Evolutionary conservation across 1,284 basidiomycete species (phyloP), one percentile per base, ranked within the genome.

Genomic region (Puccinia triticina): DNA sequence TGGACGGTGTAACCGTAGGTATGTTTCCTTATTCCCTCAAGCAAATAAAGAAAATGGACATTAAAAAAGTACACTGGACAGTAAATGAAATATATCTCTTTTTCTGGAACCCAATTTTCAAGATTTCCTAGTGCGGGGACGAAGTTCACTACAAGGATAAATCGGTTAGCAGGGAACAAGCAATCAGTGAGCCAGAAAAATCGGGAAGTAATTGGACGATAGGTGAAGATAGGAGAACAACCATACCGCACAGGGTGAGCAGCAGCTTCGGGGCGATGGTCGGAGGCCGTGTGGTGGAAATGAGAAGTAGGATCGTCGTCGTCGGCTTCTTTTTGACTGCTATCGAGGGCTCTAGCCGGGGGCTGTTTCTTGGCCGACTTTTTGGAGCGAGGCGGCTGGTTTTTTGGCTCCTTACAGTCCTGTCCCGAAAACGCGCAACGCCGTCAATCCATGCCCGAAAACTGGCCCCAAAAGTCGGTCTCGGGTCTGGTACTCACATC

Each of bases 221-320:
- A 57, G n/a, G n/a, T n/a, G 1, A 37, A 55, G 29, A 59, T 4
- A 55, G 29, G 14, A 43, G 29, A 75, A 46, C 1, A 43, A 59
- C 8, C 73, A 23, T 75, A 75, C 73, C 73, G 73, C 4, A 23
- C 55, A 40, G 48, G 46, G 23, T 73, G 50, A n/a, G 43, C 2
- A 14, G 69, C 46, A 32, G 34, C 29, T 53, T 34, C 29, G 2
- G 71, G 71, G 18, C 48, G 71, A 53, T 48, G 71, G 55, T 53
- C 71, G 29, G 53, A 53, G 23, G 71, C 34, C 55, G 29, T 4
- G 4, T 16, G 53, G 23, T 55, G 73, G 34, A 59, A 46, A 4
- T 59, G 73, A 40, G 37, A 32, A 37, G 37, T 75, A 18, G 73
- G 73, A 61, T 75, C 73, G 46, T 75, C 55, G n/a, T 75, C 73